Evolutionary conservation across 306 rosid species (phyloP).

Genomic region (Prunus campanulata): DNA sequence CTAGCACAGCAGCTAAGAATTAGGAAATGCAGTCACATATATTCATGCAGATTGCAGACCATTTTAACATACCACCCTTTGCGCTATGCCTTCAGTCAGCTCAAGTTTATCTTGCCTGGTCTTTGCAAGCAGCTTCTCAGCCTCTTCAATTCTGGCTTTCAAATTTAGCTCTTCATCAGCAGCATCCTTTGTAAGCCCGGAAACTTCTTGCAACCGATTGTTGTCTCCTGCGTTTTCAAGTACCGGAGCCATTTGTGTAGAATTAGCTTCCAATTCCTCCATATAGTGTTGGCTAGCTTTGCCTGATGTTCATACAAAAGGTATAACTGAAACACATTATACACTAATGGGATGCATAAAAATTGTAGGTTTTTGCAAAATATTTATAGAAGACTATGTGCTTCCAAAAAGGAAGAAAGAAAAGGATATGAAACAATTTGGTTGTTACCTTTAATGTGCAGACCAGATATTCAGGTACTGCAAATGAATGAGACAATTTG

Average conservation of each 20-base stretch:
- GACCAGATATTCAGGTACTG: not conserved
- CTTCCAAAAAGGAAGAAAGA: too few relatives aligned
- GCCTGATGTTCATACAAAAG: not conserved
- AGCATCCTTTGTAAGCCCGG: not conserved
- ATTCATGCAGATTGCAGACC: not conserved
- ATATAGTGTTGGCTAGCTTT: not conserved
- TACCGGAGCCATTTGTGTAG: not conserved
- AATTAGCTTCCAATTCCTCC: not conserved
- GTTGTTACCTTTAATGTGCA: not conserved
- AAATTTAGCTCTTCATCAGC: not conserved
- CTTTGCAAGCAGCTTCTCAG: not conserved
- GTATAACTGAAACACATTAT: not conserved
- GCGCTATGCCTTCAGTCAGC: not conserved
- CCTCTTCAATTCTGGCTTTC: slow-evolving; percentile 12
- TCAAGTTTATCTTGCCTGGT: not conserved
- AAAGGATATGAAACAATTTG: not conserved
- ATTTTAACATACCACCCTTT: not conserved
- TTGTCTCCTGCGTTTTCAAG: not conserved
- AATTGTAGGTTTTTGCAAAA: too few relatives aligned
- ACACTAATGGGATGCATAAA: not conserved
- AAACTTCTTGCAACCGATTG: not conserved
- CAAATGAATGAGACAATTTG: not conserved
- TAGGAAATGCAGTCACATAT: slow-evolving; percentile 1
- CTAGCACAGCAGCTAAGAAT: not conserved
- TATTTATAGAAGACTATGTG: too few relatives aligned